Evolutionary conservation across 768 basidiomycete genomes (phyloP).

Genomic region (Amanita exitialis): DNA sequence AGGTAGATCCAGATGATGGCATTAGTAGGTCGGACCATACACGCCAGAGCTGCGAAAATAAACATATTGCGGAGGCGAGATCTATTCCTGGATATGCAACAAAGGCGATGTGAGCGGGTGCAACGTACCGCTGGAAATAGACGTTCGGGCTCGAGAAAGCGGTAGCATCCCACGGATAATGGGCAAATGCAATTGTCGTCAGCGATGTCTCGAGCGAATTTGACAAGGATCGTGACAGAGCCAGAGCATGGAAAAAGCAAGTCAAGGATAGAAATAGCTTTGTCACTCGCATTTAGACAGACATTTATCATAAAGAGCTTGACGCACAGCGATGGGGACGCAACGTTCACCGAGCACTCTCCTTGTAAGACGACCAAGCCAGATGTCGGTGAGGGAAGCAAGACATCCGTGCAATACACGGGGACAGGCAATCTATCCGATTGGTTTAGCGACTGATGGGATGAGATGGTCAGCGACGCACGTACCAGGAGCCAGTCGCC

Average conservation of each 20-base stretch:
- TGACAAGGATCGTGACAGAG: conserved; percentile 80
- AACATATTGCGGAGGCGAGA: conserved; percentile 27
- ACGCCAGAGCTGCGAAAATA: conserved; percentile 64
- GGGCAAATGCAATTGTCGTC: conserved; percentile 63
- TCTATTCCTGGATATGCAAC: conserved; percentile 14
- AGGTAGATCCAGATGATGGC: conserved; percentile 78
- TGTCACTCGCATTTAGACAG: not conserved
- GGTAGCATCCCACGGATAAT: conserved; percentile 64
- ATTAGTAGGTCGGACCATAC: conserved; percentile 83
- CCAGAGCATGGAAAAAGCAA: conserved; percentile 80
- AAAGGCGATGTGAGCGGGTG: not conserved
- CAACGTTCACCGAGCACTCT: conserved; percentile 48
- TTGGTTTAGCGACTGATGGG: not conserved
- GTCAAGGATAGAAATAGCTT: conserved; percentile 75
- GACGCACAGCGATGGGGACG: conserved; percentile 52
- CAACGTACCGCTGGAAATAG: conserved; percentile 28
- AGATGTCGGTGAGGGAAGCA: conserved; percentile 76
- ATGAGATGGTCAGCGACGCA: conserved; percentile 10
- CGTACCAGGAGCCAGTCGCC: conserved; percentile 55
- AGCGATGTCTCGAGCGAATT: conserved; percentile 90
- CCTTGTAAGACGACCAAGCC: conserved; percentile 51
- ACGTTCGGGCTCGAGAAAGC: conserved; percentile 24
- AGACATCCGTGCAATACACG: conserved; percentile 65
- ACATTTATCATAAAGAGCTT: not conserved
- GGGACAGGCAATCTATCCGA: conserved; percentile 57